Evolutionary conservation across 176 grass and related monocot genomes (phyloP).

Genomic region (Cenchrus purpureus): DNA sequence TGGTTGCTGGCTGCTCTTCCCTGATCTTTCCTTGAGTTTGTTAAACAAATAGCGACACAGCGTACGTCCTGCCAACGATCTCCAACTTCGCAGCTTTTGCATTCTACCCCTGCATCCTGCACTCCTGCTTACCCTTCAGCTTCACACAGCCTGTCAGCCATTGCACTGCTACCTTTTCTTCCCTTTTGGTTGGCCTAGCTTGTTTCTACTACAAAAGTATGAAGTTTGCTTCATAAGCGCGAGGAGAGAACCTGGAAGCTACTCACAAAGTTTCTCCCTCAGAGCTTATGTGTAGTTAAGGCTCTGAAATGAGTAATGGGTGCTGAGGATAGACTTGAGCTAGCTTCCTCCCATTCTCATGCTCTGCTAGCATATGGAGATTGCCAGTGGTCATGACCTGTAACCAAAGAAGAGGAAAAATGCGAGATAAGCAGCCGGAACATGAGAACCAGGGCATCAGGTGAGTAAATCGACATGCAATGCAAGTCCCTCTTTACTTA

Average conservation of each 20-base stretch:
- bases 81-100: constrained; percentile 41
- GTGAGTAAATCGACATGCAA: constrained; percentile 36
- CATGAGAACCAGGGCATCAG: constrained; percentile 41
- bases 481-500: constrained; percentile 20
- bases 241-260: constrained; percentile 18
- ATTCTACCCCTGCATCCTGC: constrained; percentile 37
- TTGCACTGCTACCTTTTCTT: constrained; percentile 44
- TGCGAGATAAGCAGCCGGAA: constrained; percentile 43
- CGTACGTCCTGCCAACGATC: constrained; percentile 47
- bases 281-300: constrained; percentile 1
- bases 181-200: constrained; percentile 49
- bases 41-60: constrained; percentile 56
- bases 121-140: constrained; percentile 29
- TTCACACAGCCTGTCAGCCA: constrained; percentile 54
- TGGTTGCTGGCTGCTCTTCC: constrained; percentile 50
- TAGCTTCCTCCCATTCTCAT: constrained; percentile 27
- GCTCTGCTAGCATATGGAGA: constrained; percentile 31
- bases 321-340: constrained; percentile 38
- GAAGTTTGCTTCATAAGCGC: constrained; percentile 37
- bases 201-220: constrained; percentile 55
- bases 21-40: constrained; percentile 53
- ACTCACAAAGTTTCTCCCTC: constrained; percentile 21
- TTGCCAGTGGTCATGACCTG: constrained; percentile 30
- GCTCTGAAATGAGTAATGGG: constrained; percentile 51
- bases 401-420: constrained; percentile 44